These are phyloP conservation scores for Fistulina hepatica DNA, from an alignment of 1,284 basidiomycete genomes.

Conservation along the genomic window DNA sequence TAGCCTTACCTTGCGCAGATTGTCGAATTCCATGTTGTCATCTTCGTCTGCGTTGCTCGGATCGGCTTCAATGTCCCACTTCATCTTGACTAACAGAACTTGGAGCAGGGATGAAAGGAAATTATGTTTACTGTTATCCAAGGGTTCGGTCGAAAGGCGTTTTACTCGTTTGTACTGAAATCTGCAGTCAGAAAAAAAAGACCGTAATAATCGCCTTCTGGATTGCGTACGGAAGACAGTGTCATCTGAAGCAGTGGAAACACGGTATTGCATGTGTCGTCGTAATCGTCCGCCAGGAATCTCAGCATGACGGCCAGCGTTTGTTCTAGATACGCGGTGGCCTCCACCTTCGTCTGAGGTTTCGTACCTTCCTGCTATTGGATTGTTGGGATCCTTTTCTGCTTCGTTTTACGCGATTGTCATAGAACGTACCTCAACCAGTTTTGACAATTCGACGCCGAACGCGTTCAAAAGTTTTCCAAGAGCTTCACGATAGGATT, in stretches of 20 bases:
- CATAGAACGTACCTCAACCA: slow-evolving; percentile 76
- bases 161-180: slow-evolving; percentile 67
- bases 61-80: slow-evolving; percentile 83
- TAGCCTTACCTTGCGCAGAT: slow-evolving; percentile 64
- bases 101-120: slow-evolving; percentile 78
- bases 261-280: slow-evolving; percentile 78
- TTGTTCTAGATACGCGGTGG: slow-evolving; percentile 56
- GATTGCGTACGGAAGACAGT: slow-evolving; percentile 54
- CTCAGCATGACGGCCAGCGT: slow-evolving; percentile 76
- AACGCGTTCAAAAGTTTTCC: slow-evolving; percentile 79
- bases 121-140: slow-evolving; percentile 63
- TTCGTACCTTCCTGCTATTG: slow-evolving; percentile 41
- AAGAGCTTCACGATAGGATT: slow-evolving; percentile 82
- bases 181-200: slow-evolving; percentile 6
- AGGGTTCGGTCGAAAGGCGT: slow-evolving; percentile 54
- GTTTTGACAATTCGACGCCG: slow-evolving; percentile 77
- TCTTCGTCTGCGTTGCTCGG: slow-evolving; percentile 84
- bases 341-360: slow-evolving; percentile 45
- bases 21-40: slow-evolving; percentile 76
- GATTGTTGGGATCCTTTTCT: slow-evolving; percentile 4
- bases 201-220: not conserved
- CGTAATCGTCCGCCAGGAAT: slow-evolving; percentile 84
- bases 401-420: slow-evolving; percentile 9
- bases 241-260: slow-evolving; percentile 73
- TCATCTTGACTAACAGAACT: slow-evolving; percentile 79